Evolutionary conservation across 306 rosid genomes (phyloP).

Genomic region (Senna siamea): DNA sequence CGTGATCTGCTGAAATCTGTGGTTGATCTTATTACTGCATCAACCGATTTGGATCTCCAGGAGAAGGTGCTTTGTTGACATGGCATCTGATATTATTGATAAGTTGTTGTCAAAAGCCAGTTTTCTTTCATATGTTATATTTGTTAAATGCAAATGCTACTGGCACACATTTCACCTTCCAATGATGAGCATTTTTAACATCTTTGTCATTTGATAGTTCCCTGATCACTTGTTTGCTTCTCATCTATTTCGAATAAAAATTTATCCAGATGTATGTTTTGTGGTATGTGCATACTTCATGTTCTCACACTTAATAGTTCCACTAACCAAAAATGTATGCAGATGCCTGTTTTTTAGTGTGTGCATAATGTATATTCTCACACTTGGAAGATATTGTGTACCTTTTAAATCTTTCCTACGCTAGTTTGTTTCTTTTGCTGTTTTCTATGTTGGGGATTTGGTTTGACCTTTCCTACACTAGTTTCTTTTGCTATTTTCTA

Average conservation of each 20-base stretch:
- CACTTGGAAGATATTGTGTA: neutral
- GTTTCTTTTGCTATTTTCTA: too few relatives aligned
- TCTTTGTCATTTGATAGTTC: slow-evolving; percentile 15
- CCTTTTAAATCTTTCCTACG: too few relatives aligned
- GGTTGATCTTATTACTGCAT: slow-evolving; percentile 68
- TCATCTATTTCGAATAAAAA: slow-evolving; percentile 1
- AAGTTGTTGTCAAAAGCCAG: slow-evolving; percentile 3
- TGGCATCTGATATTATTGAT: slow-evolving; percentile 17
- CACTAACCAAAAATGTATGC: too few relatives aligned
- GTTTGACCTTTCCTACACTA: too few relatives aligned
- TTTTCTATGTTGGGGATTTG: too few relatives aligned
- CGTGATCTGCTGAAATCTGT: slow-evolving; percentile 72
- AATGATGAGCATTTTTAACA: slow-evolving; percentile 31
- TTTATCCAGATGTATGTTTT: neutral
- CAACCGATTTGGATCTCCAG: slow-evolving; percentile 78
- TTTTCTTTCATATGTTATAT: slow-evolving; percentile 15
- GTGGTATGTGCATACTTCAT: neutral
- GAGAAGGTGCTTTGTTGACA: slow-evolving; percentile 71
- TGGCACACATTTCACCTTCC: neutral
- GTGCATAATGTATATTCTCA: neutral
- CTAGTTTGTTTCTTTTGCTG: too few relatives aligned
- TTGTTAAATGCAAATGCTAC: slow-evolving; percentile 14
- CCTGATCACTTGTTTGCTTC: neutral
- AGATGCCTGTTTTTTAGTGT: too few relatives aligned
- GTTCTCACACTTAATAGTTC: too few relatives aligned